phyloP scores from a whole-genome alignment of 768 basidiomycete species.

The Tricholoma hemisulphureum region DNA sequence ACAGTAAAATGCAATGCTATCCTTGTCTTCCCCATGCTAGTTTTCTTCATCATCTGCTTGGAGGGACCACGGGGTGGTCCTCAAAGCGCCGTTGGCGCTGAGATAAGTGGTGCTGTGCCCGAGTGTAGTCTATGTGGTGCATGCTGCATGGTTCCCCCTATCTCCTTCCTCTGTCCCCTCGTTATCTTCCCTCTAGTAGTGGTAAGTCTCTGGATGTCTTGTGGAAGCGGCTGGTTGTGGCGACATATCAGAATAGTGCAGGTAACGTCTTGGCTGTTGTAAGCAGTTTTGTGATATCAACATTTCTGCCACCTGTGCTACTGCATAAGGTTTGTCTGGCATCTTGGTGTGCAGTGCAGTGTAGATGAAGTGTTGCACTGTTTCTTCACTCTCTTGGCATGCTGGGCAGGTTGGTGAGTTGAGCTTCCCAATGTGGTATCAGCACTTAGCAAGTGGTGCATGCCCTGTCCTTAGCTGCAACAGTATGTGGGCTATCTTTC shows the following conservation, averaged over 20 bases:
- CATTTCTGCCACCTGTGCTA: background rate
- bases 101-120: background rate
- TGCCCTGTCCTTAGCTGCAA: no score
- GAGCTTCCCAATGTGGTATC: no score
- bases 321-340: background rate
- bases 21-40: background rate
- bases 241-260: background rate
- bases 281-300: background rate
- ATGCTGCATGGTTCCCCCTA: background rate
- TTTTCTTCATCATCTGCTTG: no score
- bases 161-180: background rate
- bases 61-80: no score
- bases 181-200: background rate
- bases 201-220: background rate
- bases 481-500: no score
- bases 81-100: no score
- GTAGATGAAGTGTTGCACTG: background rate
- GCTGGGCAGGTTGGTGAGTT: no score
- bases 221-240: background rate
- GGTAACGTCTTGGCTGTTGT: background rate
- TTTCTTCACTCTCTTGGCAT: background rate
- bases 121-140: background rate
- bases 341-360: background rate
- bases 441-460: no score
- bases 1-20: background rate